These are phyloP conservation scores for Xylariaceae sp. DNA, from an alignment of 2,329 filamentous ascomycete species.

Conservation along the genomic window DNA sequence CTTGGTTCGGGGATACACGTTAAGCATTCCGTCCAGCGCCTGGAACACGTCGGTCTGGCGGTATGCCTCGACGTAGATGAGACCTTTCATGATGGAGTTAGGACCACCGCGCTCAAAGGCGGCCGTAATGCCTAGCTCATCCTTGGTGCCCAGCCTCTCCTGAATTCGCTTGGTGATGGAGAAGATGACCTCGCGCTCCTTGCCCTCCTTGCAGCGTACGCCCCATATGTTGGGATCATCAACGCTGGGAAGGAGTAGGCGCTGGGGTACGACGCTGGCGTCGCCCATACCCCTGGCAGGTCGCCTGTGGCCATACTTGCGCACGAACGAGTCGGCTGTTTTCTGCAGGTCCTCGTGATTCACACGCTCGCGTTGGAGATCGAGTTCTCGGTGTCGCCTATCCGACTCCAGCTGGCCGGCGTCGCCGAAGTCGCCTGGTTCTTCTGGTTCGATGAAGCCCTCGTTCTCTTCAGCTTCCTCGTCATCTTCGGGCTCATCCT, in stretches of 20 bases:
- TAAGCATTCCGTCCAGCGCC: conserved; percentile 76
- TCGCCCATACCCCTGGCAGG: conserved; percentile 60
- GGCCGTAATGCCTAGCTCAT: conserved; percentile 77
- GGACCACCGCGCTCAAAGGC: conserved; percentile 84
- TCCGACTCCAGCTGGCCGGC: conserved; percentile 80
- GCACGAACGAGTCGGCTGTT: conserved; percentile 77
- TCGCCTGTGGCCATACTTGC: conserved; percentile 79
- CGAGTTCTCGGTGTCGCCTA: conserved; percentile 86
- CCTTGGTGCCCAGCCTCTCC: conserved; percentile 70
- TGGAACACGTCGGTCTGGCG: conserved; percentile 79
- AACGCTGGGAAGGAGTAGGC: conserved; percentile 82
- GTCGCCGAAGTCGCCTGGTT: conserved; percentile 83
- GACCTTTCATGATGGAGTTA: conserved; percentile 80
- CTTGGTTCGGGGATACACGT: conserved; percentile 84
- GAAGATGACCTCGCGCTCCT: conserved; percentile 87
- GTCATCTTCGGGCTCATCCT: conserved; percentile 80
- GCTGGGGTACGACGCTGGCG: conserved; percentile 73
- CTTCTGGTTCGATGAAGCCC: conserved; percentile 81
- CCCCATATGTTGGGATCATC: conserved; percentile 96
- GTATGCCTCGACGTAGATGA: conserved; percentile 90
- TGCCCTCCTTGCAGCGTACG: conserved; percentile 87
- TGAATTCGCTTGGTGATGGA: conserved; percentile 84
- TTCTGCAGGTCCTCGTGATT: conserved; percentile 89
- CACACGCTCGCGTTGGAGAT: conserved; percentile 82
- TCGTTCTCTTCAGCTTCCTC: conserved; percentile 89